A percentile compares a stretch with the other conserved stretches of the same genome.
Evolutionary conservation across 352 stramenopile genomes (phyloP).

Genomic region (Pythium dissotocum): DNA sequence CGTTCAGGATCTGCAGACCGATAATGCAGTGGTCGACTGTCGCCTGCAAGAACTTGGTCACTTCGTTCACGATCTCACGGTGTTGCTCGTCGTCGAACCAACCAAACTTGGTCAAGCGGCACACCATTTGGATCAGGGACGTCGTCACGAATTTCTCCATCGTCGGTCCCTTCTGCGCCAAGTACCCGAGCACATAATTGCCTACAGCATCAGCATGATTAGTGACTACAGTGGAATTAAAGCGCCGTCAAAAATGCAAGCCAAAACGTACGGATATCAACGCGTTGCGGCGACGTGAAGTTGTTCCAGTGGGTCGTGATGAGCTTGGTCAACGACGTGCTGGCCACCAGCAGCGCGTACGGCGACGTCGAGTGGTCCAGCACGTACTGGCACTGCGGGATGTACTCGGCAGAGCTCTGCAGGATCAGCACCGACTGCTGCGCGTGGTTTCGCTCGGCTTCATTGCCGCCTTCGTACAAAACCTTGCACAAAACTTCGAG

Average conservation of each 20-base stretch:
- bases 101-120: conserved; percentile 98
- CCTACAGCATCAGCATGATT: conserved; percentile 36
- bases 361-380: conserved; percentile 95
- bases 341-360: conserved; percentile 96
- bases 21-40: conserved; percentile 98
- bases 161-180: conserved; percentile 94
- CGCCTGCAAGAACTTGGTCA: conserved; percentile 97
- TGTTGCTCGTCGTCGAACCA: conserved; percentile 98
- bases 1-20: conserved; percentile 97
- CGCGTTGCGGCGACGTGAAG: conserved; percentile 78
- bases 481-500: conserved; percentile 79
- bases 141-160: conserved; percentile 95
- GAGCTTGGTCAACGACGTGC: conserved; percentile 96
- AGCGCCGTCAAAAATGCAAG: not conserved
- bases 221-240: not conserved
- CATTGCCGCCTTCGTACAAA: conserved; percentile 79
- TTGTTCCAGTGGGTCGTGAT: conserved; percentile 98
- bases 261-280: conserved; percentile 90
- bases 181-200: conserved; percentile 97
- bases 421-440: conserved; percentile 85
- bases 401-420: conserved; percentile 95
- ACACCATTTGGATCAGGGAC: conserved; percentile 96
- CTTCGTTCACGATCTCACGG: conserved; percentile 96
- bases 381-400: conserved; percentile 99
- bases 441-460: conserved; percentile 68